A percentile compares a stretch with the other conserved stretches of the same genome.
These are phyloP conservation scores for Rhodomyrtus tomentosa DNA, from an alignment of 345 rosid genomes.

Conservation along the genomic window DNA sequence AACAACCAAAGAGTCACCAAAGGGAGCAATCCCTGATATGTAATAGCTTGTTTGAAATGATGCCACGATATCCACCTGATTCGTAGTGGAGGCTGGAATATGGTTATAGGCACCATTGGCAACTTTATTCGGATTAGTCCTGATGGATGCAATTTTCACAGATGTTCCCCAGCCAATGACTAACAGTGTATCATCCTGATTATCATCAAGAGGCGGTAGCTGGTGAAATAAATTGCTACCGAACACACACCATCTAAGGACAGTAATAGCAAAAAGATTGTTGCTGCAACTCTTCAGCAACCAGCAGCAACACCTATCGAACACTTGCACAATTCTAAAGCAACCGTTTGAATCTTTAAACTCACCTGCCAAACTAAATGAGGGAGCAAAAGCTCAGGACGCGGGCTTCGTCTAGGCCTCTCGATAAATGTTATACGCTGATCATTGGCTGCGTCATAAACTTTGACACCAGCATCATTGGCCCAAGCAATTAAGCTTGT, in stretches of 20 bases:
- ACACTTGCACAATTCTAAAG: not conserved
- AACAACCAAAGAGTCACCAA: slow-evolving; percentile 96
- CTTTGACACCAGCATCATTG: slow-evolving; percentile 92
- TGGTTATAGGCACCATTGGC: slow-evolving; percentile 56
- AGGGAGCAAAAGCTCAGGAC: slow-evolving; percentile 82
- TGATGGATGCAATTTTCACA: slow-evolving; percentile 90
- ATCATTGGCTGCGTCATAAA: slow-evolving; percentile 86
- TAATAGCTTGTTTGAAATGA: slow-evolving; percentile 96
- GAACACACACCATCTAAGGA: not conserved
- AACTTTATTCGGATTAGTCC: slow-evolving; percentile 40
- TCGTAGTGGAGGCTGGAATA: slow-evolving; percentile 43
- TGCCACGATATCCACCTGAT: slow-evolving; percentile 92
- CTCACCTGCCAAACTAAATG: slow-evolving; percentile 99
- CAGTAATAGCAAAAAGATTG: not conserved
- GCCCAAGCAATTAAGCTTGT: slow-evolving; percentile 97
- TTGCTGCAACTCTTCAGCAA: not conserved
- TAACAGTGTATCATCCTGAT: slow-evolving; percentile 78
- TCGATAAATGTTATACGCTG: slow-evolving; percentile 93
- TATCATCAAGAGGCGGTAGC: not conserved
- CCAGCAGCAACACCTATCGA: not conserved
- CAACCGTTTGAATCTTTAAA: not conserved
- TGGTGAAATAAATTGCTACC: not conserved
- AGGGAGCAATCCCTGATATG: slow-evolving; percentile 99
- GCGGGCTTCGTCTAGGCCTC: slow-evolving; percentile 86
- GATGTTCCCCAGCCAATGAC: slow-evolving; percentile 98